Conservation (phyloP, 371 early-diverging fungal genomes). For the Capillidium heterosporum region DNA sequence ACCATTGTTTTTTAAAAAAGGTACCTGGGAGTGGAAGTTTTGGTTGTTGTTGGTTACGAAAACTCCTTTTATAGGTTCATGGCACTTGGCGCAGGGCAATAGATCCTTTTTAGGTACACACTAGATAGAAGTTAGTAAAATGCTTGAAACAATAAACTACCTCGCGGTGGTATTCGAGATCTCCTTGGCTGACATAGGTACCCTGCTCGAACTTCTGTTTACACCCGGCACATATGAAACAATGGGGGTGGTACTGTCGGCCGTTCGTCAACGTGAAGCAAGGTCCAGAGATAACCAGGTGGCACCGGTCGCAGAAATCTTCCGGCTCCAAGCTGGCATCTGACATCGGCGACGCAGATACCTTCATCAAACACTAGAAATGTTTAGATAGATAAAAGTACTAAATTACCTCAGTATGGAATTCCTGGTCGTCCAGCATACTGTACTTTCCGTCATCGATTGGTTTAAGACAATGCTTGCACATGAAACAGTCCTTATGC, state of each 20-base stretch:
- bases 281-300: neutral
- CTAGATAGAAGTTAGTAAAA: neutral
- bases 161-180: conserved; percentile 3
- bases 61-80: neutral
- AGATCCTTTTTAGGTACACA: conserved; percentile 7
- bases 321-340: conserved; percentile 3
- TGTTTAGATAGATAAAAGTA: neutral
- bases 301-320: neutral
- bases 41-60: conserved; percentile 5
- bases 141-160: neutral
- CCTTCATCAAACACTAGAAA: conserved; percentile 2
- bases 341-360: neutral
- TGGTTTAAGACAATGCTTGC: neutral
- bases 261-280: conserved; percentile 6
- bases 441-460: conserved; percentile 5
- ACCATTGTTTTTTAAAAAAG: neutral
- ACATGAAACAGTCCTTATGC: conserved; percentile 3
- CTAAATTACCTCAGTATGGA: conserved; percentile 5
- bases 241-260: conserved; percentile 5
- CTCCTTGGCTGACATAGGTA: conserved; percentile 6
- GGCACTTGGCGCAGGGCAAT: conserved; percentile 2
- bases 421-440: conserved; percentile 3
- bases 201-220: conserved; percentile 1
- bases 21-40: conserved; percentile 12
- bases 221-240: conserved; percentile 8